Evolutionary conservation across 768 basidiomycete species (phyloP), one percentile per base, ranked within the genome.

Genomic region (Pulveroboletus ravenelii): DNA sequence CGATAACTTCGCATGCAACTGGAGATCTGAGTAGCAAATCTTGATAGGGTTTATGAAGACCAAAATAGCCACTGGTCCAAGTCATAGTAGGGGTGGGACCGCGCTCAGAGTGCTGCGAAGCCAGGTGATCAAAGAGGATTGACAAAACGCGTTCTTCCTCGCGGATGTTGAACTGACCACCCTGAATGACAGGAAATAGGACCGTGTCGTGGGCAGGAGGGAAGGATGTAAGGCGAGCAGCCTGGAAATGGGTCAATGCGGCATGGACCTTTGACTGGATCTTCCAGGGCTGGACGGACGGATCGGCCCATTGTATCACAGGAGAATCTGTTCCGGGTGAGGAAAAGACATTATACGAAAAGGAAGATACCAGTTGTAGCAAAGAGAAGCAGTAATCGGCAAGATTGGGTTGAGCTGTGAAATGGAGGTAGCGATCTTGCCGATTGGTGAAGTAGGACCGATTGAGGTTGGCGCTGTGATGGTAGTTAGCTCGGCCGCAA

Each of bases 41-140:
- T 62, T 90, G 89, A 65, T 98, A 98, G 12, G 78, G 79, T 51
- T 77, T 72, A 62, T 88, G 89, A 30, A 98, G 72, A 7, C 89
- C 89, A 64, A 99, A 98, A 70, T 99, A 99, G 10, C 96, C 96
- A 60, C 87, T 93, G 7, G 96, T 99, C 62, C 97, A 72, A 64
- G 96, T 89, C 27, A 86, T 67, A 15, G 79, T 60, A n/a, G 80
- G 81, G 15, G 72, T 66, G 40, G 62, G 23, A 41, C 36, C 17
- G 25, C 18, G 17, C 13, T 23, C 34, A 52, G 43, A 14, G 31
- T 17, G 42, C 17, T 56, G 45, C 17, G 58, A 59, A 6, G 65
- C 61, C 25, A 85, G 55, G 50, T 74, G 66, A n/a, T 77, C 62
- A 57, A 91, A 89, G 20, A 93, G 74, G 30, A 73, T 64, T 6